Evolutionary conservation across 371 early-diverging fungal species (phyloP).

Genomic region (Syncephalastrum contaminatum): DNA sequence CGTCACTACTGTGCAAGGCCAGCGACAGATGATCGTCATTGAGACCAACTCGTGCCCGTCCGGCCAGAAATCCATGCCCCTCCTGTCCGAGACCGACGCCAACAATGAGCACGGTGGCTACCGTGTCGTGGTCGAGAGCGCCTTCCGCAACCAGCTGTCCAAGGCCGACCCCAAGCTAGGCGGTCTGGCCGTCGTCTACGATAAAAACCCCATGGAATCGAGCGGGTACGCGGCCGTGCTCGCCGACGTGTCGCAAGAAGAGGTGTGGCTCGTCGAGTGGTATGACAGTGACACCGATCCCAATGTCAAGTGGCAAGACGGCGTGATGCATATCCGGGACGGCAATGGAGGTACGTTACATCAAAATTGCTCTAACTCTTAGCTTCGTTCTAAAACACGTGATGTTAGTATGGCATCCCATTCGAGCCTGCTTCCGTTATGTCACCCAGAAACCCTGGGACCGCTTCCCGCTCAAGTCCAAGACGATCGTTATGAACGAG

Average conservation of each 20-base stretch:
- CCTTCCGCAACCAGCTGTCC: slow-evolving; percentile 74
- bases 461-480: slow-evolving; percentile 80
- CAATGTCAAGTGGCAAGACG: slow-evolving; percentile 81
- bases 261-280: slow-evolving; percentile 87
- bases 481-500: slow-evolving; percentile 87
- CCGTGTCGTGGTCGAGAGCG: slow-evolving; percentile 74
- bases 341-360: slow-evolving; percentile 6
- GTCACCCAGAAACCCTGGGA: slow-evolving; percentile 94
- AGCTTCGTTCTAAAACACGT: not conserved
- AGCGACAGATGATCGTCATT: slow-evolving; percentile 94
- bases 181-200: slow-evolving; percentile 86
- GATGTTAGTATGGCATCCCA: slow-evolving; percentile 74
- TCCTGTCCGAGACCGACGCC: slow-evolving; percentile 81
- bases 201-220: slow-evolving; percentile 93
- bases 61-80: slow-evolving; percentile 95
- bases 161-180: slow-evolving; percentile 71
- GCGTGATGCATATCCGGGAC: slow-evolving; percentile 77
- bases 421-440: slow-evolving; percentile 91
- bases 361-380: too few species aligned
- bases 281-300: slow-evolving; percentile 76
- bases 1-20: slow-evolving; percentile 84
- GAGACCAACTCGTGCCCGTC: slow-evolving; percentile 95
- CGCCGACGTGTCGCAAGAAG: slow-evolving; percentile 82
- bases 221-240: slow-evolving; percentile 88
- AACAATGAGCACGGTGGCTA: slow-evolving; percentile 73